Base-by-base conservation (phyloP, 768 basidiomycete species). In the Leccinum subgranulosum region DNA sequence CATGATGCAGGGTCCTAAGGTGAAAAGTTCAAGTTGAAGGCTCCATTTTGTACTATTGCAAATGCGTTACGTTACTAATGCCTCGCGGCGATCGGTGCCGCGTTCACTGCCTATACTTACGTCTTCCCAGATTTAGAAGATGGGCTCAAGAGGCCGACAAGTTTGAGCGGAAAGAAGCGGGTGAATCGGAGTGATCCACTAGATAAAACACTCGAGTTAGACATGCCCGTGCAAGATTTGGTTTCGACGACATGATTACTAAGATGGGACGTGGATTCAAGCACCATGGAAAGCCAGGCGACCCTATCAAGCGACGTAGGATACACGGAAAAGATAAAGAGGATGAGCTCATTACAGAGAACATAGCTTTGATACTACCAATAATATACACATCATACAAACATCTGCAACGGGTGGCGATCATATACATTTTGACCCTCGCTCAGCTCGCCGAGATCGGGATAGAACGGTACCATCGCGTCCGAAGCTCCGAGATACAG, bases 391-490 rank as follows among this genome's bases (percentile, higher is more conserved):
- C 19, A 55, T 75, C 75, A 94, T 63, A 95, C 85, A 74, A 93
- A 94, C 73, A 87, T 85, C 69, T 90, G 90, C 62, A 95, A 70
- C 14, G 88, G 84, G 69, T 93, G 89, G 50, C 91, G 84, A 69
- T 91, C 90, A 75, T 90, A 95, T 23, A 86, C 82, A 70, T 94
- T 95, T 74, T 91, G 86, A 45, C 93, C 88, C 76, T 98, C 95
- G 59, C 87, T 92, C 54, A 96, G 78, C 68, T 96, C 94, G 3
- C 89, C 81, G 21, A 98, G 77, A 67, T 95, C 92, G 25, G 96
- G 93, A 71, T 94, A 96, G 77, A 94, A 97, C 0, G 95, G 94
- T 7, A 98, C 95, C 75, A 98, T 79, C 4, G 96, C 86, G 67
- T 98, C 95, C 45, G 84, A 71, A 1, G 94, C 90, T 28, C 95